Evolutionary conservation across 2,329 filamentous ascomycete genomes (phyloP), one percentile per base, ranked within the genome.

Genomic region (Epicoccum sorghinum): DNA sequence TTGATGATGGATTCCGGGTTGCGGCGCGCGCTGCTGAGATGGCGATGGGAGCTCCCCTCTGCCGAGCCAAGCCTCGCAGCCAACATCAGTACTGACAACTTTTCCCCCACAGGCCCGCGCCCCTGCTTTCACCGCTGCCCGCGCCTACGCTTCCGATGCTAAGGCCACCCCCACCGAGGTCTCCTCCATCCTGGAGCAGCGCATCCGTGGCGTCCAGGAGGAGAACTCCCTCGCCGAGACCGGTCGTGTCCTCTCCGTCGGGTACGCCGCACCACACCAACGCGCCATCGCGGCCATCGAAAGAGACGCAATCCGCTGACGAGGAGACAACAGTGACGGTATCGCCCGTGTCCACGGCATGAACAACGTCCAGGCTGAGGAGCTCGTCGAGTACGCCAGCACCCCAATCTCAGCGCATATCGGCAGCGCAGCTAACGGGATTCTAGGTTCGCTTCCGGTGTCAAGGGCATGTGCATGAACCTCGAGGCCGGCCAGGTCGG

Each of bases 401-500:
- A 24, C 48, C 58, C 57, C 46, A 47, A 54, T 13, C 40, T 25
- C 35, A 43, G 47, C 40, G 35, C 56, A 37, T 46, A n/a, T 45
- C 48, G 22, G 55, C 57, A 54, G 45, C 56, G 57, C 55, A 52
- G 64, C 71, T 74, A 65, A 74, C 64, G 55, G 58, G 57, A 58
- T 49, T 41, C 54, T 68, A 97, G 93, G 86, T 99, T 99, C 85
- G 91, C 95, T 75, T 99, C 95, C 68, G 95, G 95, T 81, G 95
- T 98, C 82, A 98, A 98, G 89, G 95, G 95, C 81, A 99, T 99
- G 95, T 98, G 93, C 91, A 98, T 99, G 93, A 99, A 99, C 90
- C 89, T 99, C 83, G 95, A 99, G 85, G 95, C 95, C 81, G 95
- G 95, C 80, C 95, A 98, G 83, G 95, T 99, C 84, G 95, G 95